Evolutionary conservation across 176 grass and related monocot genomes (phyloP).

Genomic region (Phyllostachys edulis): DNA sequence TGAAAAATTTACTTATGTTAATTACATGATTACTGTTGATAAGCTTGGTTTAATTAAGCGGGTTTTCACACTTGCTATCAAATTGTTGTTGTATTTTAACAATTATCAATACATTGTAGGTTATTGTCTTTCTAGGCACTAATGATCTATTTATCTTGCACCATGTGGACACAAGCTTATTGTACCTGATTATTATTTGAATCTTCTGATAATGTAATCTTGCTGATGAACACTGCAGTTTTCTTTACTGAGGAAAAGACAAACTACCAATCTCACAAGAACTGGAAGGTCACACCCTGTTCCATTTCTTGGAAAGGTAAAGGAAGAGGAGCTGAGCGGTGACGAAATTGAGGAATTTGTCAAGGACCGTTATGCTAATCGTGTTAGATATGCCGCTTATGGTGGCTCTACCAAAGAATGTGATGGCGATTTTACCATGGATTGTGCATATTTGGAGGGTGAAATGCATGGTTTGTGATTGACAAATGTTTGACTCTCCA

Average conservation of each 20-base stretch:
- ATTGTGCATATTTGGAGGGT: slow-evolving; percentile 70
- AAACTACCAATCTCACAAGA: slow-evolving; percentile 36
- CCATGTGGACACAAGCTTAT: no score
- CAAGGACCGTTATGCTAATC: slow-evolving; percentile 57
- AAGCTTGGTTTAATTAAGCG: no score
- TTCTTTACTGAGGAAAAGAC: slow-evolving; percentile 38
- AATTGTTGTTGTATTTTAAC: no score
- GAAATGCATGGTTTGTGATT: slow-evolving; percentile 84
- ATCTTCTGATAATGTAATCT: slow-evolving; percentile 21
- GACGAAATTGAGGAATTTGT: slow-evolving; percentile 87
- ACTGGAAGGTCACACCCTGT: slow-evolving; percentile 61
- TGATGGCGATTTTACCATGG: slow-evolving; percentile 43
- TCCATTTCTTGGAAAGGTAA: slow-evolving; percentile 82
- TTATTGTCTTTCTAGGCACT: no score
- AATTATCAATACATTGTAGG: no score
- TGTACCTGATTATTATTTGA: no score
- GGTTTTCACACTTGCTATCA: no score
- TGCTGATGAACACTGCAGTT: slow-evolving; percentile 22
- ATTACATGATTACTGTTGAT: no score
- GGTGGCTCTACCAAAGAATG: slow-evolving; percentile 47
- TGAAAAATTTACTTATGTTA: no score
- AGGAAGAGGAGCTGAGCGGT: slow-evolving; percentile 88
- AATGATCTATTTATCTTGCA: no score
- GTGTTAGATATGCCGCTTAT: slow-evolving; percentile 51
- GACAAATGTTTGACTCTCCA: not conserved